Evolutionary conservation across 2,329 filamentous ascomycete genomes (phyloP), one percentile per base, ranked within the genome.

Genomic region (Diaporthe sp.): DNA sequence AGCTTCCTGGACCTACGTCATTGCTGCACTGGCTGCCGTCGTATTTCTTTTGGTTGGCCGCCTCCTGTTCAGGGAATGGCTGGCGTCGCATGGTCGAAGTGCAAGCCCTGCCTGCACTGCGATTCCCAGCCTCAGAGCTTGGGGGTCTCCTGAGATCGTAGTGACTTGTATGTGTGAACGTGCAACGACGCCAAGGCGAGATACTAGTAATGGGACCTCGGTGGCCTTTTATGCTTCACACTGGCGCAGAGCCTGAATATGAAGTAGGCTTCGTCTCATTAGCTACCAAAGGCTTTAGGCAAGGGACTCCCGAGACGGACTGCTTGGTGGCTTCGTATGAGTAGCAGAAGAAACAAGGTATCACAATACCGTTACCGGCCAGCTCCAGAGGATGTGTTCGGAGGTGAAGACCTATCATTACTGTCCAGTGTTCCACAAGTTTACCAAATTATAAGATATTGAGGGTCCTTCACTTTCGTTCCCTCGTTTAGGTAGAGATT

Each of bases 1-100:
- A 55, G 65, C 65, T 70, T 55, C 49, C 65, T 70, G 46, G 65
- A 55, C 65, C 65, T 70, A 70, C 65, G 65, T 70, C 65, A 55
- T 55, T 55, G 49, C 65, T 70, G 65, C 65, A 42, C n/a, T 70
- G 65, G 65, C 65, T 51, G 34, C 65, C 65, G 65, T 70, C 65
- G 65, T 55, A 55, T 55, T 55, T n/a, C 22, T 65, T 10, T 31
- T 19, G n/a, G 39, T 22, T 68, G 65, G 65, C 65, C 57, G 34
- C 57, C 19, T n/a, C 46, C 22, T 22, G 39, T 8, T 17, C 15
- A 49, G 12, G 42, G 12, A 53, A 39, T 68, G 46, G 31, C 65
- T 31, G 60, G 46, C 46, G 46, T 68, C 22, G 44, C 22, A 49
- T 28, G 65, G 46, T 25, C 46, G 31, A 53, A 68, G 15, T 3